Evolutionary conservation across 306 rosid species (phyloP).

Genomic region (Urtica urens): DNA sequence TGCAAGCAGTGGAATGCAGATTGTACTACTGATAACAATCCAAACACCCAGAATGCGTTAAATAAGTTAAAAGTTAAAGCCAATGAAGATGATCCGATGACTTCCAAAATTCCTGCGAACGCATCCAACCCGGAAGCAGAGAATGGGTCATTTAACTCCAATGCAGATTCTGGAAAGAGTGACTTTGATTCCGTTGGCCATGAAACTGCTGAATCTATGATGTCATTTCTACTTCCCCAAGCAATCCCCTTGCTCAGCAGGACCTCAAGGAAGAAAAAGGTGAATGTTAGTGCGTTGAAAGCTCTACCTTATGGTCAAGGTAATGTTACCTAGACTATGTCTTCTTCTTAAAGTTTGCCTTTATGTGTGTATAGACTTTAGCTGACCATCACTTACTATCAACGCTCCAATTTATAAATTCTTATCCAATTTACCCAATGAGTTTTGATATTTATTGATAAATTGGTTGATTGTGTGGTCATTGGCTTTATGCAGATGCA

Average conservation of each 20-base stretch:
- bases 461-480: too few relatives aligned
- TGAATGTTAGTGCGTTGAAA: conserved; percentile 19
- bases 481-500: too few relatives aligned
- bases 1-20: conserved; percentile 36
- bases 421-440: too few relatives aligned
- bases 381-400: too few relatives aligned
- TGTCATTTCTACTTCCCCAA: conserved; percentile 74
- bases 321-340: too few relatives aligned
- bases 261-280: conserved; percentile 33
- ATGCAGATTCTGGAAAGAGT: conserved; percentile 27
- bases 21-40: conserved; percentile 26
- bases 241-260: conserved; percentile 65
- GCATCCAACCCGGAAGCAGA: conserved; percentile 28
- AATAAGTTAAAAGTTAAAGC: conserved; percentile 14
- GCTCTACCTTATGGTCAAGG: conserved; percentile 14
- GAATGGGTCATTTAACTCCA: conserved; percentile 21
- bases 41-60: conserved; percentile 22
- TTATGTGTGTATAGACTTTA: too few relatives aligned
- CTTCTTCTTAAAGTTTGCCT: too few relatives aligned
- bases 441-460: too few relatives aligned
- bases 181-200: conserved; percentile 47
- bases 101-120: conserved; percentile 26
- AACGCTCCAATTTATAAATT: too few relatives aligned
- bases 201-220: conserved; percentile 69
- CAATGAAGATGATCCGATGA: conserved; percentile 11